Percentiles rank a stretch among this genome's conserved stretches.
Evolutionary conservation across 2,329 filamentous ascomycete species (phyloP).

Genomic region (Claviceps citrina): DNA sequence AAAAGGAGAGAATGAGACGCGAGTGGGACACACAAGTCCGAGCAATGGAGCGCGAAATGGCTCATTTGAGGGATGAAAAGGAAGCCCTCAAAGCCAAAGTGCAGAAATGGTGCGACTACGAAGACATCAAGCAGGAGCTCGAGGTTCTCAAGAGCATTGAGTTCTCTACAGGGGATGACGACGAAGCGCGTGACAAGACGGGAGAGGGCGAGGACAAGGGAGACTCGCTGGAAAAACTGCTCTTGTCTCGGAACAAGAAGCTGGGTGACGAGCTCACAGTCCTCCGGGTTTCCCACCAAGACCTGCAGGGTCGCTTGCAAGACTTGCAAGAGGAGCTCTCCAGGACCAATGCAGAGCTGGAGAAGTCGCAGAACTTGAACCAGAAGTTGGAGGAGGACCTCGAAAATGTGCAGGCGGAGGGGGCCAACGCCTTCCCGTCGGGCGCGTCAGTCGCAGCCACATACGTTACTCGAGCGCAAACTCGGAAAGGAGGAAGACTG

Average conservation of each 20-base stretch:
- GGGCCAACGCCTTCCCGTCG: conserved; percentile 69
- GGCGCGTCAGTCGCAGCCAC: conserved; percentile 89
- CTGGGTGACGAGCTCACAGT: conserved; percentile 85
- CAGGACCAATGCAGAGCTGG: conserved; percentile 68
- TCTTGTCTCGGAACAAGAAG: conserved; percentile 92
- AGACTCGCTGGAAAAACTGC: conserved; percentile 77
- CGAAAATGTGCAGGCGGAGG: conserved; percentile 71
- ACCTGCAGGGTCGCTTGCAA: conserved; percentile 67
- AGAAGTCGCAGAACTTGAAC: conserved; percentile 70
- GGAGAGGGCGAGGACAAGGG: conserved; percentile 33
- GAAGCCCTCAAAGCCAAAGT: conserved; percentile 68
- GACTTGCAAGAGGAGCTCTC: conserved; percentile 72
- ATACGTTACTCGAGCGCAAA: conserved; percentile 50
- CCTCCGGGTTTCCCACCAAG: conserved; percentile 82
- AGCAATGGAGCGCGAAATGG: conserved; percentile 63
- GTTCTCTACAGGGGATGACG: conserved; percentile 80
- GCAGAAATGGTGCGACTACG: conserved; percentile 83
- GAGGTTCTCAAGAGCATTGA: conserved; percentile 97
- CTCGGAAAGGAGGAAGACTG: conserved; percentile 52
- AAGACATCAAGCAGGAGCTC: conserved; percentile 88
- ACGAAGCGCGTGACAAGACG: conserved; percentile 36
- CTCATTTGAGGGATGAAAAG: conserved; percentile 61
- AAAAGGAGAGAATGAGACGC: conserved; percentile 67
- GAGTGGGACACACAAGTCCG: conserved; percentile 61
- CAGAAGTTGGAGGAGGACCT: conserved; percentile 86